These are phyloP conservation scores for Daldinia sp. DNA, from an alignment of 2,329 filamentous ascomycete species.

Conservation along the genomic window DNA sequence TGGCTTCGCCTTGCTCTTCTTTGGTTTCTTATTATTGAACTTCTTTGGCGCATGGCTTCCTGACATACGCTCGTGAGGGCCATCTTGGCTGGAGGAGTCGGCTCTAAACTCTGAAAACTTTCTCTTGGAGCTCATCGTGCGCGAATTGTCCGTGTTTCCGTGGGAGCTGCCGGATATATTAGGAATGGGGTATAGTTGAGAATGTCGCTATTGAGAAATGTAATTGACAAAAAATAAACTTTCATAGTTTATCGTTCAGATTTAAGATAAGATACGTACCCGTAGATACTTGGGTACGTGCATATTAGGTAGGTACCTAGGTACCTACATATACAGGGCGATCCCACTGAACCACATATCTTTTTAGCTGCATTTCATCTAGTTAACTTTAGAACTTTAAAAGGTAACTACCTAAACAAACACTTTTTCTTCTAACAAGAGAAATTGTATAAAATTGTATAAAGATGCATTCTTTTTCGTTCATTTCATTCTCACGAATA, in stretches of 20 bases:
- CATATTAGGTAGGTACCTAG: neutral
- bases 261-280: slow-evolving; percentile 7
- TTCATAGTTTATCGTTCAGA: neutral
- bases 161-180: neutral
- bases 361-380: neutral
- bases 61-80: slow-evolving; percentile 22
- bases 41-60: slow-evolving; percentile 42
- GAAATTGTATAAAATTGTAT: neutral
- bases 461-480: neutral
- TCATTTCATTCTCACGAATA: neutral
- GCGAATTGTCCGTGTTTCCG: neutral
- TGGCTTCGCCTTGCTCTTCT: slow-evolving; percentile 54
- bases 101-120: slow-evolving; percentile 43
- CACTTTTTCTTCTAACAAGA: neutral
- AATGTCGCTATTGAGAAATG: neutral
- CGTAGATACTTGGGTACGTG: neutral
- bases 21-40: slow-evolving; percentile 41
- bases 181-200: neutral
- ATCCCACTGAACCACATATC: neutral
- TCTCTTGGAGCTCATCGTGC: slow-evolving; percentile 43
- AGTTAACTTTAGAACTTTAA: neutral
- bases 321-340: neutral
- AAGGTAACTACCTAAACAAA: neutral
- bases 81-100: slow-evolving; percentile 31
- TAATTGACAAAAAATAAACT: neutral